These are phyloP conservation scores for Magnolia sinica DNA, from an alignment of 164 flowering plant species.

Conservation along the genomic window DNA sequence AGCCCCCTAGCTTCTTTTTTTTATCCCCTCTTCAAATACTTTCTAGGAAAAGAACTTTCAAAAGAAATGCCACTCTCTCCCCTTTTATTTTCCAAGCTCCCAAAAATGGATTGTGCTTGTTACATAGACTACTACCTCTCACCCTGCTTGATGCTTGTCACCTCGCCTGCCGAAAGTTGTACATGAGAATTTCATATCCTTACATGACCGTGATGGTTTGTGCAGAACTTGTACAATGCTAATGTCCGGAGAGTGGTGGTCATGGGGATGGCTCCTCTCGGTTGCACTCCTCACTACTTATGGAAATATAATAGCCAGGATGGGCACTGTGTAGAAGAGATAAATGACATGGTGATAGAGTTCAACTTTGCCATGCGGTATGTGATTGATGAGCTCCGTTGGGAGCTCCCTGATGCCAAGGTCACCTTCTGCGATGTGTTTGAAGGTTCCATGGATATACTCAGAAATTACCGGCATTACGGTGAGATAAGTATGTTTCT, in stretches of 20 bases:
- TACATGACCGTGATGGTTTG: background rate
- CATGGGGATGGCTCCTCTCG: conserved; percentile 84
- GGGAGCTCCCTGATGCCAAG: conserved; percentile 51
- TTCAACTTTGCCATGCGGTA: conserved; percentile 75
- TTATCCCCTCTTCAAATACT: too few species aligned
- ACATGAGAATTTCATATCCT: background rate
- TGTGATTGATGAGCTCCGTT: conserved; percentile 53
- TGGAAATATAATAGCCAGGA: conserved; percentile 51
- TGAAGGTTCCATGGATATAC: conserved; percentile 77
- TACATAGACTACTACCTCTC: background rate
- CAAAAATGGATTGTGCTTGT: background rate
- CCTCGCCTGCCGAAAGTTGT: background rate
- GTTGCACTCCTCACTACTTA: conserved; percentile 88
- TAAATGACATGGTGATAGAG: conserved; percentile 73
- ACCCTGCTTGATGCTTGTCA: background rate
- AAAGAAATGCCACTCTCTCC: too few species aligned
- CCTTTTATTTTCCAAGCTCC: background rate
- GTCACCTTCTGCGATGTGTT: conserved; percentile 73
- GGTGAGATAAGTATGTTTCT: conserved; percentile 38
- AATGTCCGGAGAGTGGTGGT: conserved; percentile 64
- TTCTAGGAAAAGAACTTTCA: too few species aligned
- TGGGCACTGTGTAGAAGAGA: conserved; percentile 62
- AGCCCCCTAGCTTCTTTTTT: background rate
- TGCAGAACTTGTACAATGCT: conserved; percentile 66
- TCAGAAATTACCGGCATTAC: conserved; percentile 47